phyloP scores from a whole-genome alignment of 2,329 filamentous ascomycete genomes.

The Biscogniauxia sp. region DNA sequence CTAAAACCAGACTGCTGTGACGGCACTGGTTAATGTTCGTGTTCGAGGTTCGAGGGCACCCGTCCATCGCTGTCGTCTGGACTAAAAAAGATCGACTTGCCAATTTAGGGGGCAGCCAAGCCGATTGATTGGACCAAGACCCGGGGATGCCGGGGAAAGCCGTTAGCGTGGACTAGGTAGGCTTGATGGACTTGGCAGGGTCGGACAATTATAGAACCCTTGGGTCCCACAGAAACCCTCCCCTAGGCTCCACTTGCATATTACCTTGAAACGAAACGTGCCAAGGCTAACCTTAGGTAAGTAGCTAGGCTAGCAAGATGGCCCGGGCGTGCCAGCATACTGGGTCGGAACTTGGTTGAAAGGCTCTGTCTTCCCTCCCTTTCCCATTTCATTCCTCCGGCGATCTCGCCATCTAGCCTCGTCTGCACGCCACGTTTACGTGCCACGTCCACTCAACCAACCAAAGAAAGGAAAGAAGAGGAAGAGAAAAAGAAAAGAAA shows the following conservation, averaged over 20 bases:
- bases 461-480: not conserved
- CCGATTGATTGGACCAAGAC: not conserved
- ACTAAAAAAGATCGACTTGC: not conserved
- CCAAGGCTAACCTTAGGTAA: not conserved
- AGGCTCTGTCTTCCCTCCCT: not conserved
- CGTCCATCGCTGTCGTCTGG: no score
- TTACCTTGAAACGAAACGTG: not conserved
- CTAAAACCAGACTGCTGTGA: no score
- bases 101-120: not conserved
- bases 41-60: no score
- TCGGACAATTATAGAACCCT: not conserved
- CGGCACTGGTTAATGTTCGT: no score
- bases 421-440: conserved; percentile 15
- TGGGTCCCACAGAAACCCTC: not conserved
- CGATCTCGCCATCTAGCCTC: conserved; percentile 10
- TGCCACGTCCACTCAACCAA: not conserved
- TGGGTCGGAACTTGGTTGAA: not conserved
- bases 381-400: not conserved
- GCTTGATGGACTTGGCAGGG: not conserved
- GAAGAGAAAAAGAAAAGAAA: conserved; percentile 3
- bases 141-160: not conserved
- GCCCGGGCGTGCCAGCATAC: not conserved
- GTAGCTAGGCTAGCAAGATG: not conserved
- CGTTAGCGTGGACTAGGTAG: not conserved
- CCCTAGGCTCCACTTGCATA: not conserved